These are phyloP conservation scores for Rauvolfia tetraphylla DNA, from an alignment of 257 asterid genomes.

Conservation along the genomic window DNA sequence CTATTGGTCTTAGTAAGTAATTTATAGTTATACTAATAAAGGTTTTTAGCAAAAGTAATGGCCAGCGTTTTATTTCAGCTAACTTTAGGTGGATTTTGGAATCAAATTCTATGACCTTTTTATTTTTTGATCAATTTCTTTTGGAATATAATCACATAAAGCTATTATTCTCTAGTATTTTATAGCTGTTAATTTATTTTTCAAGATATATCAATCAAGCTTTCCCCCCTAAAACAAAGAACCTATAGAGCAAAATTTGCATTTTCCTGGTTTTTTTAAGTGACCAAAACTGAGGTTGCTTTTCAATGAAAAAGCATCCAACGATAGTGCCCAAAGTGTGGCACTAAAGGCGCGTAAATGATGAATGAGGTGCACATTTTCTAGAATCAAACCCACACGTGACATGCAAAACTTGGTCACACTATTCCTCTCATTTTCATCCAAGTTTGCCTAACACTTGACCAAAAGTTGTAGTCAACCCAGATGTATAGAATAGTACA, in stretches of 20 bases:
- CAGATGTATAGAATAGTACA: no score
- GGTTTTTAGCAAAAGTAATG: background rate
- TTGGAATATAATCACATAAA: constrained; percentile 6
- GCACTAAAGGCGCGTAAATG: background rate
- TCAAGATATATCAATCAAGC: no score
- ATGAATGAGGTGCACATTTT: background rate
- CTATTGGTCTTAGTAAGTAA: no score
- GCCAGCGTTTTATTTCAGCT: constrained; percentile 6
- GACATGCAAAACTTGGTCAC: background rate
- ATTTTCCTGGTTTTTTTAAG: no score
- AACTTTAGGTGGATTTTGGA: background rate
- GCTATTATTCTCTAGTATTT: background rate
- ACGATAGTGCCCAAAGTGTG: background rate
- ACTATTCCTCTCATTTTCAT: background rate
- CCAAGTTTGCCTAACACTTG: background rate
- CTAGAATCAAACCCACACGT: background rate
- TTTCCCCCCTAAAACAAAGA: no score
- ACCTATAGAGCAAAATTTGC: no score
- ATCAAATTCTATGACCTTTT: constrained; percentile 7
- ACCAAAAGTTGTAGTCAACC: no score
- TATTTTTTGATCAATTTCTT: background rate
- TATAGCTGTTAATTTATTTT: no score
- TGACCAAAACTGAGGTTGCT: background rate
- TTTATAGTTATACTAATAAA: no score
- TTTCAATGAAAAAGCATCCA: background rate